Percentiles rank a stretch among this genome's conserved stretches.
Conservation (phyloP, 2,329 filamentous ascomycete species). For the Myriosclerotinia duriaeana region DNA sequence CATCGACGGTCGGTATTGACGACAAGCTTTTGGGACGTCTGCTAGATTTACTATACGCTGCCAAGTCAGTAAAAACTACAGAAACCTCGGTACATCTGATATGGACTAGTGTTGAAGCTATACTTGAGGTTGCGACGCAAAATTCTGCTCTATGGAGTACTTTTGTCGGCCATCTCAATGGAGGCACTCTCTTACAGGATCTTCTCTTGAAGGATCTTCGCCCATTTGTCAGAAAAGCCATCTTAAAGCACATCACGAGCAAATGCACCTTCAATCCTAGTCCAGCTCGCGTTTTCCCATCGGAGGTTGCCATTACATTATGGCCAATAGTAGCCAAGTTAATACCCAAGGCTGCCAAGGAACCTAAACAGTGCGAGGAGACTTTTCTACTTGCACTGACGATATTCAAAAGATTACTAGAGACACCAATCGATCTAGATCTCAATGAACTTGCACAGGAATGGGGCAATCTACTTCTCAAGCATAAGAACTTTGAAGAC, state of each 20-base stretch:
- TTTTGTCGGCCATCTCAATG: slow-evolving; percentile 43
- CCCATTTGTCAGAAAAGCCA: slow-evolving; percentile 37
- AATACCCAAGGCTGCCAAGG: slow-evolving; percentile 32
- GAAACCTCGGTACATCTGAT: slow-evolving; percentile 42
- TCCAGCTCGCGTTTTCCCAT: slow-evolving; percentile 39
- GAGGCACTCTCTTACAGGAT: slow-evolving; percentile 43
- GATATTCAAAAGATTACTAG: slow-evolving; percentile 46
- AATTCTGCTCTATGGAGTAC: slow-evolving; percentile 48
- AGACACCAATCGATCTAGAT: slow-evolving; percentile 34
- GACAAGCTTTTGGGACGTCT: slow-evolving; percentile 40
- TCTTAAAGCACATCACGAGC: slow-evolving; percentile 38
- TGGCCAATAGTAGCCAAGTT: slow-evolving; percentile 45
- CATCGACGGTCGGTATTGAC: slow-evolving; percentile 40
- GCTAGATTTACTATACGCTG: slow-evolving; percentile 36
- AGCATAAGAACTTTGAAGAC: slow-evolving; percentile 46
- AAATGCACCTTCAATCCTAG: slow-evolving; percentile 38
- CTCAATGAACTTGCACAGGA: slow-evolving; percentile 34
- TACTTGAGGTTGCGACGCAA: slow-evolving; percentile 51
- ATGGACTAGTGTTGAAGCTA: slow-evolving; percentile 47
- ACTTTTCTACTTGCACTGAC: slow-evolving; percentile 44
- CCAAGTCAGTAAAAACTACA: slow-evolving; percentile 29
- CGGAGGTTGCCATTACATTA: slow-evolving; percentile 48
- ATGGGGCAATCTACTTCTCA: slow-evolving; percentile 43
- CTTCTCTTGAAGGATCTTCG: slow-evolving; percentile 48
- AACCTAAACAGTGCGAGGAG: slow-evolving; percentile 39